Conservation (phyloP, 2,329 filamentous ascomycete species). For the Apiospora koreana region DNA sequence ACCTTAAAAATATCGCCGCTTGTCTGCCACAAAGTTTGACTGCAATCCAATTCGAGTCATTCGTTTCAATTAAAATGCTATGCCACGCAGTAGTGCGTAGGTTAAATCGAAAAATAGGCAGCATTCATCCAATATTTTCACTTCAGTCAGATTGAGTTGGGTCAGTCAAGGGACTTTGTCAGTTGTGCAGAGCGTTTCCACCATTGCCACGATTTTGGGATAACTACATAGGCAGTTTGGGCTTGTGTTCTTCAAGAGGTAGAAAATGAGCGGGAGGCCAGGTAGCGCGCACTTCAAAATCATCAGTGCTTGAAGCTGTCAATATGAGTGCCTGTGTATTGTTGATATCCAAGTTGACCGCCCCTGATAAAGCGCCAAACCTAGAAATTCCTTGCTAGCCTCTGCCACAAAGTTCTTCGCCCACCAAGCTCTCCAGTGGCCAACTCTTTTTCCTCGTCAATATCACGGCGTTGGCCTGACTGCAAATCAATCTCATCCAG, state of each 20-base stretch:
- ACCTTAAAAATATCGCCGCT: neutral
- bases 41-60: neutral
- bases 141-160: neutral
- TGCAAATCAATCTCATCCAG: conserved; percentile 57
- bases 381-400: conserved; percentile 43
- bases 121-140: neutral
- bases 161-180: neutral
- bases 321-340: neutral
- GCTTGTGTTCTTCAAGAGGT: neutral
- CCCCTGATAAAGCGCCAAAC: neutral
- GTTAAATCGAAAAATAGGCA: neutral
- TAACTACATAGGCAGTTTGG: too few species aligned
- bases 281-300: neutral
- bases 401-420: conserved; percentile 43
- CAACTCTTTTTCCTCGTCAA: conserved; percentile 47
- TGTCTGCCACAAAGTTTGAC: neutral
- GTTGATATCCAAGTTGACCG: too few species aligned
- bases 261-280: neutral
- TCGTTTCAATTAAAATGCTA: neutral
- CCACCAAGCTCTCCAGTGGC: conserved; percentile 26
- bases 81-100: neutral
- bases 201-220: too few species aligned
- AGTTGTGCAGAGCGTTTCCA: neutral
- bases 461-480: conserved; percentile 54
- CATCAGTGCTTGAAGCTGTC: too few species aligned